Conservation (phyloP, 2,329 filamentous ascomycete species). For the Alternaria ventricosa region DNA sequence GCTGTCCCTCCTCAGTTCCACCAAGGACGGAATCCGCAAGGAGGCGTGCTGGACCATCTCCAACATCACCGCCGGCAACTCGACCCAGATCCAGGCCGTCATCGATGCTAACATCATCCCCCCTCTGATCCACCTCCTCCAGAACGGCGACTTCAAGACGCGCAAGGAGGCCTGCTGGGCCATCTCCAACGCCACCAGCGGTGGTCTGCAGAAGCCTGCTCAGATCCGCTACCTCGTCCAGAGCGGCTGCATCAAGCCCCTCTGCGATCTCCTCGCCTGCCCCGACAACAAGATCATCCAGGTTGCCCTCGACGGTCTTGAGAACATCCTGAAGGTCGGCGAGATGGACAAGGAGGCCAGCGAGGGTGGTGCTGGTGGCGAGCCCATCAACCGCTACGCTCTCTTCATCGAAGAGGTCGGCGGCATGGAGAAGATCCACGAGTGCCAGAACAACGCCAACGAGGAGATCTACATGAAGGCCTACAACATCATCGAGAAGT, state of each 20-base stretch:
- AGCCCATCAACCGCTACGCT: conserved; percentile 91
- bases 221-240: conserved; percentile 95
- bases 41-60: conserved; percentile 99
- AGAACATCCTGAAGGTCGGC: conserved; percentile 99
- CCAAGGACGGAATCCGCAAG: conserved; percentile 98
- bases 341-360: conserved; percentile 95
- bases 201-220: conserved; percentile 96
- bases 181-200: conserved; percentile 97
- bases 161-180: conserved; percentile 99
- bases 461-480: conserved; percentile 99
- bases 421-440: conserved; percentile 99
- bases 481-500: conserved; percentile 99
- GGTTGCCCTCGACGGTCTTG: conserved; percentile 93
- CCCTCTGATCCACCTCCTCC: conserved; percentile 92
- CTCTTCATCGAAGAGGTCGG: conserved; percentile 98
- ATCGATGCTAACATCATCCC: conserved; percentile 97
- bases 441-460: conserved; percentile 99
- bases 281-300: conserved; percentile 99
- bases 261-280: conserved; percentile 93
- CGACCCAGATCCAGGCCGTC: conserved; percentile 94
- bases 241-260: conserved; percentile 94
- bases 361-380: conserved; percentile 64
- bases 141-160: conserved; percentile 98
- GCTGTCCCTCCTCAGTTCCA: conserved; percentile 91
- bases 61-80: conserved; percentile 98